phyloP scores from a whole-genome alignment of 106 monocot genomes.

The Ottelia alismoides region DNA sequence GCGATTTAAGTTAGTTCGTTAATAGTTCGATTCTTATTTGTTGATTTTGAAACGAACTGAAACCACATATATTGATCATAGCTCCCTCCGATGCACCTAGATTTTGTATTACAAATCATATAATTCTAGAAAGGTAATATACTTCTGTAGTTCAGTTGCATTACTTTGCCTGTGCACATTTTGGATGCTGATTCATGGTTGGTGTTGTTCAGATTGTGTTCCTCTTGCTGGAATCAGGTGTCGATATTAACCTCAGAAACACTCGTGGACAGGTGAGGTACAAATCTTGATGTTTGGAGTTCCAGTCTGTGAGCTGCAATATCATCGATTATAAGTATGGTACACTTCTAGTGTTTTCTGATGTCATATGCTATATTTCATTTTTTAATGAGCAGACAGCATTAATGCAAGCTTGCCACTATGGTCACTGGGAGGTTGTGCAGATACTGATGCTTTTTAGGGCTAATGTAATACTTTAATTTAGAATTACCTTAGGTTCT shows the following conservation, averaged over 20 bases:
- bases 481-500: slow-evolving; percentile 1
- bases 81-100: no score
- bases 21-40: no score
- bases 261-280: slow-evolving; percentile 46
- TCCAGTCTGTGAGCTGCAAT: neutral
- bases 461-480: slow-evolving; percentile 88
- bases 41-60: no score
- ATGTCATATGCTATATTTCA: no score
- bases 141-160: neutral
- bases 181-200: slow-evolving; percentile 3
- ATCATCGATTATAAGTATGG: neutral
- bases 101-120: no score
- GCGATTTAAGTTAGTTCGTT: no score
- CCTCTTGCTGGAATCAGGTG: slow-evolving; percentile 52
- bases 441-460: slow-evolving; percentile 91
- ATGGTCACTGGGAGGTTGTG: slow-evolving; percentile 98
- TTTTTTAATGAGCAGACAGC: slow-evolving; percentile 45
- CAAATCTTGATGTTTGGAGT: neutral
- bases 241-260: slow-evolving; percentile 55
- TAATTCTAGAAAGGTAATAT: neutral
- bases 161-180: neutral
- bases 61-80: no score
- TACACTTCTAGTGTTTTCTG: neutral
- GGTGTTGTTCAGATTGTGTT: slow-evolving; percentile 27
- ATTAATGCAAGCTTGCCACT: slow-evolving; percentile 97